Percentiles rank a stretch among this genome's conserved stretches.
These are phyloP conservation scores for Coemansia sp. DNA, from an alignment of 192 early-diverging fungal species.

Conservation along the genomic window DNA sequence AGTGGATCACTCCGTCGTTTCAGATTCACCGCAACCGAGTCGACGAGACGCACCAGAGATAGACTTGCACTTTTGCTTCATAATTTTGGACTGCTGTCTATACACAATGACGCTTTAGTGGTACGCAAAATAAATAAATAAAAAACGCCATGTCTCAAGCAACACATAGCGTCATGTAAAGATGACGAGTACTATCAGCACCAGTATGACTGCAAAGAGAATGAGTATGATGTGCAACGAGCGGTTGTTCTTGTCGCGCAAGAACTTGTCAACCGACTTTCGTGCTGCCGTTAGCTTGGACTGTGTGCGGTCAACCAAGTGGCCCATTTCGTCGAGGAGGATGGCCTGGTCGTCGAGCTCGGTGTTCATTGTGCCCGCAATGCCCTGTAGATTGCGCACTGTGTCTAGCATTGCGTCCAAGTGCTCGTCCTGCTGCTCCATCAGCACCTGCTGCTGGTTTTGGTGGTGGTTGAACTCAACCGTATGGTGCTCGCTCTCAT, in stretches of 20 bases:
- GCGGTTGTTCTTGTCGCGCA: slow-evolving; percentile 45
- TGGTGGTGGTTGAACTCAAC: slow-evolving; percentile 34
- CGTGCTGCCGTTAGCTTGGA: slow-evolving; percentile 30
- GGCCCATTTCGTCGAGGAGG: slow-evolving; percentile 41
- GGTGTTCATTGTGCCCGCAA: slow-evolving; percentile 51
- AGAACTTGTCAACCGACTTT: slow-evolving; percentile 40
- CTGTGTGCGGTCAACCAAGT: slow-evolving; percentile 38
- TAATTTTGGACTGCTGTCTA: not conserved
- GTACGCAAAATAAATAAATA: not conserved
- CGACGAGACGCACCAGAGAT: slow-evolving; percentile 55
- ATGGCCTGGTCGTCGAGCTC: slow-evolving; percentile 52
- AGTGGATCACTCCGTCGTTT: slow-evolving; percentile 79
- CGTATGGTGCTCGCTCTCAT: slow-evolving; percentile 8
- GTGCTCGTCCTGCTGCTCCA: slow-evolving; percentile 53
- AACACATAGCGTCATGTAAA: slow-evolving; percentile 29
- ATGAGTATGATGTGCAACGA: slow-evolving; percentile 37
- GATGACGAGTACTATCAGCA: slow-evolving; percentile 45
- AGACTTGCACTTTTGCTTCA: not conserved
- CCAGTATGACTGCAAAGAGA: slow-evolving; percentile 43
- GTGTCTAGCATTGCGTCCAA: slow-evolving; percentile 50
- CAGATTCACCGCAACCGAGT: slow-evolving; percentile 73
- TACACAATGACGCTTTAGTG: not conserved
- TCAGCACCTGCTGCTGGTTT: slow-evolving; percentile 45
- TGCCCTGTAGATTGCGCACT: slow-evolving; percentile 51
- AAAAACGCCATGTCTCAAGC: not conserved